Percentiles rank a stretch among this genome's conserved stretches.
Evolutionary conservation across 2,329 filamentous ascomycete species (phyloP).

Genomic region (Elsinoe necatrix): DNA sequence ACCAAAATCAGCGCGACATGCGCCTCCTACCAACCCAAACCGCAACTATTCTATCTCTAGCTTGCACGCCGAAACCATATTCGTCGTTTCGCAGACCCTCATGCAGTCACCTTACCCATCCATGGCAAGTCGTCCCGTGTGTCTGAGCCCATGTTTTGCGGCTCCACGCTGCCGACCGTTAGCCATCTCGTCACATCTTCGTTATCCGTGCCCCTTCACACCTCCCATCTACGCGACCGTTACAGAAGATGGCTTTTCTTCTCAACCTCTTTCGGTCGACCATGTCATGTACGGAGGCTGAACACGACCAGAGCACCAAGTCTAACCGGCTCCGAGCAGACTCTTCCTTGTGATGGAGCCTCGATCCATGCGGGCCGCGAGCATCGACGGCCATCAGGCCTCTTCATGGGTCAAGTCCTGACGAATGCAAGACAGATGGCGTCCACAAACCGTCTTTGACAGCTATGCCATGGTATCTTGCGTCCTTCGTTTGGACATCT

Average conservation of each 20-base stretch:
- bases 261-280: slow-evolving; percentile 10
- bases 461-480: slow-evolving; percentile 8
- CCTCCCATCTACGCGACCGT: slow-evolving; percentile 9
- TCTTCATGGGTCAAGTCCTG: slow-evolving; percentile 2
- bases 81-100: not conserved
- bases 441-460: slow-evolving; percentile 10
- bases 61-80: not conserved
- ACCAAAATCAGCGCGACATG: not conserved
- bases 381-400: slow-evolving; percentile 3
- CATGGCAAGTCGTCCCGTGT: not conserved
- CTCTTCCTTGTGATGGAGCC: not conserved
- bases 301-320: slow-evolving; percentile 3
- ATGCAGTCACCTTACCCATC: slow-evolving; percentile 5
- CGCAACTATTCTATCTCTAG: slow-evolving; percentile 1
- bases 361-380: slow-evolving; percentile 6
- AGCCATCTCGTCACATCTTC: slow-evolving; percentile 12
- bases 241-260: slow-evolving; percentile 10
- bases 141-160: not conserved
- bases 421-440: slow-evolving; percentile 6
- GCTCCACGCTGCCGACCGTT: not conserved
- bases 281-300: not conserved
- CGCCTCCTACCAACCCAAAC: not conserved
- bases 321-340: not conserved
- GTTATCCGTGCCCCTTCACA: not conserved
- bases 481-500: not conserved